These are phyloP conservation scores for Lasiosphaeria hispida DNA, from an alignment of 495 filamentous ascomycete species.

Conservation along the genomic window DNA sequence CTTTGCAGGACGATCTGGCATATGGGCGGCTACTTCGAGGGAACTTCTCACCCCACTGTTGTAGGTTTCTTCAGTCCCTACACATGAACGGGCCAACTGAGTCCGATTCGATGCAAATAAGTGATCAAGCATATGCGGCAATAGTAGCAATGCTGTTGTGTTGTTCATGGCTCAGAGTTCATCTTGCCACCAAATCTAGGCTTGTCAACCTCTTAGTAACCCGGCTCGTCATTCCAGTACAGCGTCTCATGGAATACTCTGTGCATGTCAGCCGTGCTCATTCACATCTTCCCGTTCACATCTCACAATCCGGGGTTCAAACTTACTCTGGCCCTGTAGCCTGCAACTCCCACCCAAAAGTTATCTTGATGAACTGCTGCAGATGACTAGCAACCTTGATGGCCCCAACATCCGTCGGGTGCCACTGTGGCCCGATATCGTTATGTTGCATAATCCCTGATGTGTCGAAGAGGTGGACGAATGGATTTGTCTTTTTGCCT, in stretches of 20 bases:
- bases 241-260: conserved; percentile 59
- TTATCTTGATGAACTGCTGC: conserved; percentile 52
- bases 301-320: background rate
- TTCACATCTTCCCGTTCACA: background rate
- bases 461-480: conserved; percentile 68
- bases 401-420: conserved; percentile 66
- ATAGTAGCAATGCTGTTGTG: too few species aligned
- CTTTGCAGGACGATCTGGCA: too few species aligned
- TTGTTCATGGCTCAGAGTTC: too few species aligned
- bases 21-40: too few species aligned
- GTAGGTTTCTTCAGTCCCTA: too few species aligned
- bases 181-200: too few species aligned
- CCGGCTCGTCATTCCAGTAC: conserved; percentile 59
- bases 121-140: too few species aligned
- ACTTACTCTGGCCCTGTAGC: conserved; percentile 58
- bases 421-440: conserved; percentile 61
- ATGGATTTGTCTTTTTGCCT: conserved; percentile 40
- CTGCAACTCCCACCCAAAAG: conserved; percentile 59
- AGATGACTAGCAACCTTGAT: conserved; percentile 67
- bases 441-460: conserved; percentile 68
- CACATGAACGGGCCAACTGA: too few species aligned
- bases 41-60: too few species aligned
- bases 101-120: too few species aligned
- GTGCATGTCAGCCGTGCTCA: background rate
- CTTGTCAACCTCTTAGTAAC: conserved; percentile 34